Evolutionary conservation across 148 eudicot genomes (phyloP).

Genomic region (Camellia granthamiana): DNA sequence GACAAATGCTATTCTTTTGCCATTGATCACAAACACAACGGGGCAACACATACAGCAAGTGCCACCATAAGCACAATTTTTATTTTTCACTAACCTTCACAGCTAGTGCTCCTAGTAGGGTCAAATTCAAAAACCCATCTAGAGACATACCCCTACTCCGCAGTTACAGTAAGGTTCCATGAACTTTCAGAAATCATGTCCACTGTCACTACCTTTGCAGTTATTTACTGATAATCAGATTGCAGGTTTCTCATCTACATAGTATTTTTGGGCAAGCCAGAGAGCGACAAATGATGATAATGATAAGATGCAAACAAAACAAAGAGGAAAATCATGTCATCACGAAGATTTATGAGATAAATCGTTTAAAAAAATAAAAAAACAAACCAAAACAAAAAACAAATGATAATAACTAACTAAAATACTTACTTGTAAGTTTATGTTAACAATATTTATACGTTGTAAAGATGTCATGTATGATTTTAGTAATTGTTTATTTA

Average conservation of each 20-base stretch:
- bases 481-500: not conserved
- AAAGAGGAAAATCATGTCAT: constrained; percentile 3
- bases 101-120: not conserved
- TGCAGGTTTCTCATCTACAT: not conserved
- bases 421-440: not conserved
- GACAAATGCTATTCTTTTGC: not conserved
- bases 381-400: too few species aligned
- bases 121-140: not conserved
- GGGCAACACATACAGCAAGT: not conserved
- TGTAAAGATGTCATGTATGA: not conserved
- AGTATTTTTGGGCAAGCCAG: not conserved
- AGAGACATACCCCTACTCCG: not conserved
- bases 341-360: not conserved
- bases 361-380: too few species aligned
- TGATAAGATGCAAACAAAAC: not conserved
- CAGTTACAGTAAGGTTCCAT: not conserved
- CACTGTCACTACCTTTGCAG: not conserved
- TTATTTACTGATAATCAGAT: not conserved
- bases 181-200: not conserved
- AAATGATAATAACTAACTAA: not conserved
- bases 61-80: not conserved
- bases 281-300: not conserved
- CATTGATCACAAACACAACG: not conserved
- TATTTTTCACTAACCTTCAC: not conserved
- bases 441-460: not conserved